phyloP scores from a whole-genome alignment of 139 green algal genomes.

The Tetraselmis chui region DNA sequence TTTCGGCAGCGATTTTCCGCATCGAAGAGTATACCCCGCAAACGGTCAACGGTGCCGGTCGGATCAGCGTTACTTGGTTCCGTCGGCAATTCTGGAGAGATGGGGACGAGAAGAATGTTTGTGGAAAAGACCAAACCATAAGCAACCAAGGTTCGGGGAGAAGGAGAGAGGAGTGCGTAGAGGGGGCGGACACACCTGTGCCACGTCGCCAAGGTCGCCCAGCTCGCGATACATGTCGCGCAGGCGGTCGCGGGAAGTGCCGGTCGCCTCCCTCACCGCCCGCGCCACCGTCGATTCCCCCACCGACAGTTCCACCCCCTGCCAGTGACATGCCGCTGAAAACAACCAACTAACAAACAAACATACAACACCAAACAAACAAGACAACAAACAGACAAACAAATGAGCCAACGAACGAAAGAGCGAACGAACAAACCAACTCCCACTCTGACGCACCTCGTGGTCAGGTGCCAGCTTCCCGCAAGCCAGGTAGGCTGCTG shows the following conservation, averaged over 20 bases:
- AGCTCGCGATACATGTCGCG: conserved; percentile 59
- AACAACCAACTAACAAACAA: too few relatives aligned
- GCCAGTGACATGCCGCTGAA: too few relatives aligned
- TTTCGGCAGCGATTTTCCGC: conserved; percentile 38
- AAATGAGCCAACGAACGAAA: conserved; percentile 18
- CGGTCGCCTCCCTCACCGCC: conserved; percentile 39
- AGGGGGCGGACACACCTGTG: conserved; percentile 24
- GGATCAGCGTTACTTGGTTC: conserved; percentile 16
- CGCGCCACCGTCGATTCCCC: background rate
- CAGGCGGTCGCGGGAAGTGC: conserved; percentile 40
- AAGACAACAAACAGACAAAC: too few relatives aligned
- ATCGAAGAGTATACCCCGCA: conserved; percentile 28
- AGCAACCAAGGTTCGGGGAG: too few relatives aligned
- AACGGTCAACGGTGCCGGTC: conserved; percentile 14
- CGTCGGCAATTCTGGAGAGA: background rate
- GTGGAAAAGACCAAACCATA: too few relatives aligned
- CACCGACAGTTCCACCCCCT: background rate
- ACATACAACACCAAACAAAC: too few relatives aligned
- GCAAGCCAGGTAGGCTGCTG: conserved; percentile 59
- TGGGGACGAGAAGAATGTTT: too few relatives aligned
- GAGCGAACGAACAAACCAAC: conserved; percentile 16
- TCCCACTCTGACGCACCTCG: conserved; percentile 43
- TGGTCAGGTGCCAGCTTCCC: conserved; percentile 70
- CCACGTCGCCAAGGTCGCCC: conserved; percentile 81
- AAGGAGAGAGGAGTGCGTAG: background rate